Evolutionary conservation across 371 early-diverging fungal genomes (phyloP).

Genomic region (Nosema muscidifuracis): DNA sequence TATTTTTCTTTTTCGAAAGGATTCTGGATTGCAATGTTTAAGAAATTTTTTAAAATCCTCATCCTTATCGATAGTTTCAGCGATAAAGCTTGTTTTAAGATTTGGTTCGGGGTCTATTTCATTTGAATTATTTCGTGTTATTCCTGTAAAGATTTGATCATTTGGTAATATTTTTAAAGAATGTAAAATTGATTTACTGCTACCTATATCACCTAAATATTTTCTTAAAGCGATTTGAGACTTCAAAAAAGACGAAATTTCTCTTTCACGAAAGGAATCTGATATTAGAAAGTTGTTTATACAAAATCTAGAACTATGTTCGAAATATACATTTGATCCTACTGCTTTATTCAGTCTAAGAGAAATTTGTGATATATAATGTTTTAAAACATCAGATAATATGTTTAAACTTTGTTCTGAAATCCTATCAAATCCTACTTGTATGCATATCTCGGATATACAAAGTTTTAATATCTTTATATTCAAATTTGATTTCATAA

Average conservation of each 20-base stretch:
- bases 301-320: not conserved
- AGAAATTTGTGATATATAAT: constrained; percentile 36
- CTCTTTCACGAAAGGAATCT: constrained; percentile 13
- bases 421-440: constrained; percentile 55
- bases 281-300: constrained; percentile 1
- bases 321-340: constrained; percentile 2
- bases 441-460: constrained; percentile 44
- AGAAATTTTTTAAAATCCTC: constrained; percentile 18
- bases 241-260: constrained; percentile 11
- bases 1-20: not conserved
- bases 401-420: constrained; percentile 49
- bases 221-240: constrained; percentile 15
- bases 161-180: constrained; percentile 25
- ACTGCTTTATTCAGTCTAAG: constrained; percentile 4
- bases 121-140: constrained; percentile 1
- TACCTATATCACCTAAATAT: constrained; percentile 8
- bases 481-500: constrained; percentile 52
- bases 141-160: constrained; percentile 8
- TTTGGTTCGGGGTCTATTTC: constrained; percentile 3
- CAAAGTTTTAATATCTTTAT: constrained; percentile 45
- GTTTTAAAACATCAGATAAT: constrained; percentile 42
- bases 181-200: constrained; percentile 28
- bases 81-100: not conserved
- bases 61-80: constrained; percentile 9
- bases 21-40: constrained; percentile 4